Evolutionary conservation across 768 basidiomycete species (phyloP), one percentile per base, ranked within the genome.

Genomic region (Mycena maculata): DNA sequence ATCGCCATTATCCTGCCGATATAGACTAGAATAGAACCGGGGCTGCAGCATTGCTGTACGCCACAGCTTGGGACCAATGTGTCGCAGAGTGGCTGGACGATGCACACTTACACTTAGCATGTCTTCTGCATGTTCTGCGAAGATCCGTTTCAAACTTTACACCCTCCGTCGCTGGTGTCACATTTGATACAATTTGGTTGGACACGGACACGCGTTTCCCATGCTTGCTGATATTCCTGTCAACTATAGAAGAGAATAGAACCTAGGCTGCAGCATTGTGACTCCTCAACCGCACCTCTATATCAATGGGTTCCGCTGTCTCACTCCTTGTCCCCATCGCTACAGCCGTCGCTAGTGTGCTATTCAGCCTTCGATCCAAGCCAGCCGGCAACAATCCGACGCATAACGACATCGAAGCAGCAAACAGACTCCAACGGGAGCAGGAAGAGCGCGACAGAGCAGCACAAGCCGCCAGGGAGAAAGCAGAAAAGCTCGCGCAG

Each of bases 361-460:
- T 48, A 25, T 28, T 12, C 6, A 16, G 23, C 6, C 47, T 48
- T 28, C 27, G 47, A 23, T 25, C 22, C 47, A 5, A 25, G 47
- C 47, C 22, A 48, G 23, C 47, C 9, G 47, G 27, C 27, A 11
- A 23, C 47, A 28, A 48, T 48, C 22, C 47, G 16, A 48, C 33
- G 30, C 39, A 57, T 44, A 45, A 42, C 39, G 55, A 44, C 55
- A 57, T 57, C 55, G 39, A 57, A 57, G 42, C 25, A 57, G 55
- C 55, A 44, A 28, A 57, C 23, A 42, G 55, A 45, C 42, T 57
- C 20, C 55, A 45, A 57, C 27, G n/a, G 55, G 55, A 57, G 55
- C 55, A 57, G 39, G 18, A 57, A 42, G 55, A 57, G 39, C 55
- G 55, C 42, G 55, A 57, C 16, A 42, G 41, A 44, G 55, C 55